phyloP scores from a whole-genome alignment of 1,139 yeast species.

The Pneumocystis sp. region DNA sequence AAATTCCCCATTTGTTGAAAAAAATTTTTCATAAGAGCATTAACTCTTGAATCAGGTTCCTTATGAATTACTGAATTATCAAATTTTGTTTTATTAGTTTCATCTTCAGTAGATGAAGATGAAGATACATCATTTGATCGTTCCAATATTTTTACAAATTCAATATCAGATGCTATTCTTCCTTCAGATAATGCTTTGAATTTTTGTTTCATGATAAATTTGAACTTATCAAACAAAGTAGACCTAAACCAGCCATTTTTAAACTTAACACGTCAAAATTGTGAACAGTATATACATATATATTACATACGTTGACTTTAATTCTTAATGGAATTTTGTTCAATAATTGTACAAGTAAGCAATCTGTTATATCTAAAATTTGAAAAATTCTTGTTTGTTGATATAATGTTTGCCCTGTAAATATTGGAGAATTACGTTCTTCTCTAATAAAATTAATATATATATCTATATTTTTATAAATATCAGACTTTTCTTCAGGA shows the following conservation, averaged over 20 bases:
- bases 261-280: neutral
- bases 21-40: slow-evolving; percentile 4
- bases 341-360: slow-evolving; percentile 40
- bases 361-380: slow-evolving; percentile 65
- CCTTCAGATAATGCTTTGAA: slow-evolving; percentile 28
- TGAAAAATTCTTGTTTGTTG: slow-evolving; percentile 65
- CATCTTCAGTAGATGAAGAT: neutral
- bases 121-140: slow-evolving; percentile 3
- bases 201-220: slow-evolving; percentile 62
- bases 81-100: slow-evolving; percentile 2
- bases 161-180: neutral
- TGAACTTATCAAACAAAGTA: slow-evolving; percentile 45
- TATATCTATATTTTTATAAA: neutral
- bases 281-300: slow-evolving; percentile 2
- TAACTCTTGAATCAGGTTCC: slow-evolving; percentile 2
- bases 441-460: neutral
- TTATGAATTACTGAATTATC: neutral
- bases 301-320: slow-evolving; percentile 21
- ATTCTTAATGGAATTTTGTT: slow-evolving; percentile 25
- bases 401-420: slow-evolving; percentile 48
- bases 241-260: slow-evolving; percentile 63
- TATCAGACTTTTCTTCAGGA: neutral
- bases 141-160: slow-evolving; percentile 1
- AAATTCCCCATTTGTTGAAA: neutral
- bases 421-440: slow-evolving; percentile 38